phyloP scores from a whole-genome alignment of 495 filamentous ascomycete species.

The Choiromyces venosus region DNA sequence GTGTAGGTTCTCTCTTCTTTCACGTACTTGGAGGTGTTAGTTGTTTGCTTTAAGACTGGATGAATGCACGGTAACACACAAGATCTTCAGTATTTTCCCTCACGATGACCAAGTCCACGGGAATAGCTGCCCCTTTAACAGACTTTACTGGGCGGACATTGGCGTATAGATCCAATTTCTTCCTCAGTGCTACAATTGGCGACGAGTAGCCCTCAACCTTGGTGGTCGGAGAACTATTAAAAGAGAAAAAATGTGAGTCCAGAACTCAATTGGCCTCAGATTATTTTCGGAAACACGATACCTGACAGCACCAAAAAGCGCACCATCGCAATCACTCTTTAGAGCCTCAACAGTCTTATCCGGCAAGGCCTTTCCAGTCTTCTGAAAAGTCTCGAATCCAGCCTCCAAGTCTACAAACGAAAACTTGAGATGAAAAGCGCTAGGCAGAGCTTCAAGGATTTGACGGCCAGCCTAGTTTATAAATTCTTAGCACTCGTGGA shows the following conservation, averaged over 20 bases:
- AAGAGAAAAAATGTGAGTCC: neutral
- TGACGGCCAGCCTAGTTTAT: constrained; percentile 61
- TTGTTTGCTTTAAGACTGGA: neutral
- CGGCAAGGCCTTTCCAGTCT: constrained; percentile 78
- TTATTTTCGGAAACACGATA: constrained; percentile 14
- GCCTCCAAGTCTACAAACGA: constrained; percentile 87
- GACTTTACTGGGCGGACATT: constrained; percentile 96
- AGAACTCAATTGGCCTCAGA: constrained; percentile 31
- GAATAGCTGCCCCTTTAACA: constrained; percentile 54
- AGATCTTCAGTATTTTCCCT: constrained; percentile 98
- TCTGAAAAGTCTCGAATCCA: constrained; percentile 86
- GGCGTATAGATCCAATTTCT: constrained; percentile 89
- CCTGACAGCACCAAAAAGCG: constrained; percentile 91
- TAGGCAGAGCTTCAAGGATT: constrained; percentile 81
- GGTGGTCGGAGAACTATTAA: constrained; percentile 64
- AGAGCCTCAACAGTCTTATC: constrained; percentile 82
- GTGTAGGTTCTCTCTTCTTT: constrained; percentile 87
- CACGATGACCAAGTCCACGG: constrained; percentile 95
- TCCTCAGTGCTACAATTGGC: constrained; percentile 94
- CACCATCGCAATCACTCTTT: constrained; percentile 85
- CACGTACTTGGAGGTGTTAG: constrained; percentile 58
- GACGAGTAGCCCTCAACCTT: constrained; percentile 93
- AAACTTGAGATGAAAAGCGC: constrained; percentile 80
- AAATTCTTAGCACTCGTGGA: constrained; percentile 38
- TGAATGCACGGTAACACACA: neutral